phyloP scores from a whole-genome alignment of 345 rosid genomes.

The Gossypium raimondii region DNA sequence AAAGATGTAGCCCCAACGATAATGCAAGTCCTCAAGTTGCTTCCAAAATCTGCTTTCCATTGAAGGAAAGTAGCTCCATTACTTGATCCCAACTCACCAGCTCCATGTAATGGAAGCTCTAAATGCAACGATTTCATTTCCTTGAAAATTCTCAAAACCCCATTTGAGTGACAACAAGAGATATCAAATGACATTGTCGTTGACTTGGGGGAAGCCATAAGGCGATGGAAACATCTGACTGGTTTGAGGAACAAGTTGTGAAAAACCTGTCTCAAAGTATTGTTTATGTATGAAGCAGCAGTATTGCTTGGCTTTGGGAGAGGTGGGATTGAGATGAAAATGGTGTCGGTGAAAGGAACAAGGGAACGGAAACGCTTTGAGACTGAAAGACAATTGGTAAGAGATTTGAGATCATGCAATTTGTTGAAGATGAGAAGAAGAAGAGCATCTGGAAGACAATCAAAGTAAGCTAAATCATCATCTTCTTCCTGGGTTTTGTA shows the following conservation, averaged over 20 bases:
- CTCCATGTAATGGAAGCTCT: conserved; percentile 26
- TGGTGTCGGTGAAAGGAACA: conserved; percentile 17
- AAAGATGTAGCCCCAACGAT: conserved; percentile 38
- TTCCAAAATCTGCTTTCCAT: conserved; percentile 46
- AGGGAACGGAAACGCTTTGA: conserved; percentile 24
- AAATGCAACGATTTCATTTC: conserved; percentile 30
- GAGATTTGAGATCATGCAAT: conserved; percentile 18
- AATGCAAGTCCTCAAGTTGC: conserved; percentile 31
- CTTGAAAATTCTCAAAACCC: conserved; percentile 26
- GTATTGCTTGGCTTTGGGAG: background rate
- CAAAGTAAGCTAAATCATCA: conserved; percentile 11
- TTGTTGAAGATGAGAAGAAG: conserved; percentile 26
- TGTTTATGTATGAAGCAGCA: background rate
- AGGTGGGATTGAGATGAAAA: conserved; percentile 19
- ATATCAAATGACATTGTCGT: background rate
- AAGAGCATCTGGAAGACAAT: conserved; percentile 25
- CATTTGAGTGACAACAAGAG: conserved; percentile 12
- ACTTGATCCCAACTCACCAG: conserved; percentile 8
- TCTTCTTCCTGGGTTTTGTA: background rate
- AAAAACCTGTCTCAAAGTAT: conserved; percentile 9
- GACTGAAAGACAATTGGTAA: conserved; percentile 17
- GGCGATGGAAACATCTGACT: conserved; percentile 18
- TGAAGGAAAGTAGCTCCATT: conserved; percentile 25
- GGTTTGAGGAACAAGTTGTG: conserved; percentile 23
- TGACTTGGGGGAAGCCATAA: conserved; percentile 6